Conservation (phyloP, 2,329 filamentous ascomycete species). For the Diaporthe helianthi region DNA sequence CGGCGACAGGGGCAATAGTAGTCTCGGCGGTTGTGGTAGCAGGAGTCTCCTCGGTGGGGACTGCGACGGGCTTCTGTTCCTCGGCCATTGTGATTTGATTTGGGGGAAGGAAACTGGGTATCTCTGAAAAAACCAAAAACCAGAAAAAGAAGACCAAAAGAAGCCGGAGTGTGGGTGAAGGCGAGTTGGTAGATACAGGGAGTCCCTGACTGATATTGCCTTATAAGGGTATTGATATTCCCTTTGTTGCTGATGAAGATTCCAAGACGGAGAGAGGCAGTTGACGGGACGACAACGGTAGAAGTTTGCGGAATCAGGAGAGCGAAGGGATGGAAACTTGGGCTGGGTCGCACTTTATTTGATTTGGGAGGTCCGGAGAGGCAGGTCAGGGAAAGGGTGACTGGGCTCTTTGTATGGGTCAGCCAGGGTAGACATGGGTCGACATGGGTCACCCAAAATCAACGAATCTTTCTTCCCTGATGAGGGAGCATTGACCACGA, state of each 20-base stretch:
- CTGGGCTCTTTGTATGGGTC: conserved; percentile 30
- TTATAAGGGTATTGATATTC: conserved; percentile 26
- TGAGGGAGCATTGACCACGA: conserved; percentile 31
- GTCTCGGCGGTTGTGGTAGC: conserved; percentile 36
- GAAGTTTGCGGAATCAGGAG: conserved; percentile 33
- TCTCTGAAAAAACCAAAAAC: conserved; percentile 52
- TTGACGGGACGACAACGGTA: conserved; percentile 28
- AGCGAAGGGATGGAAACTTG: conserved; percentile 33
- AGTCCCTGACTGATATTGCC: conserved; percentile 23
- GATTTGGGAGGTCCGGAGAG: conserved; percentile 26
- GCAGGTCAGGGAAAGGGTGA: conserved; percentile 29
- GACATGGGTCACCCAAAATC: conserved; percentile 20
- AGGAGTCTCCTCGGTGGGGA: conserved; percentile 58
- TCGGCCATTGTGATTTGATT: conserved; percentile 71
- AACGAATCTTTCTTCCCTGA: conserved; percentile 30
- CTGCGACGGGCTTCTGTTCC: conserved; percentile 72
- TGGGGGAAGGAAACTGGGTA: conserved; percentile 50
- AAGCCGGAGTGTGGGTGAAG: background rate
- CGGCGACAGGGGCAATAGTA: conserved; percentile 40
- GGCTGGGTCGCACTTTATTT: conserved; percentile 36
- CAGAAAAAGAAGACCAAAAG: conserved; percentile 32
- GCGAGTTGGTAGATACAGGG: conserved; percentile 14
- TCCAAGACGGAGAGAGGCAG: conserved; percentile 23
- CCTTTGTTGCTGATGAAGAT: conserved; percentile 18
- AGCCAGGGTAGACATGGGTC: conserved; percentile 8